Evolutionary conservation across 257 asterid species (phyloP).

Genomic region (Linderniella brevidens): DNA sequence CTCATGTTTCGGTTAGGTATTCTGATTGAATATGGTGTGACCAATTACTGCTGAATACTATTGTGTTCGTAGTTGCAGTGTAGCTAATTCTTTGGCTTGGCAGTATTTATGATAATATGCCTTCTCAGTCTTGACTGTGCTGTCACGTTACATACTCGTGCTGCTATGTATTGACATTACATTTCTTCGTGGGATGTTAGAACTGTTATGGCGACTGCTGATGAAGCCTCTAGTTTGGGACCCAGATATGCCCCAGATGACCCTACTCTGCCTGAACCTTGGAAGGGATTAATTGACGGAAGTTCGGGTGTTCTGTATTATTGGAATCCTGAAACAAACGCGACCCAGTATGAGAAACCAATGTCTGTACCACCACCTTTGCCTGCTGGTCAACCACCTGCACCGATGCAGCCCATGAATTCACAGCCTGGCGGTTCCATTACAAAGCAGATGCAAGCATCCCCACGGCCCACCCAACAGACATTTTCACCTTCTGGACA

Average conservation of each 20-base stretch:
- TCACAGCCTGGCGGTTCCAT: too few relatives aligned
- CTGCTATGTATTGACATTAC: too few relatives aligned
- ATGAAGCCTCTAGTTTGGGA: slow-evolving; percentile 48
- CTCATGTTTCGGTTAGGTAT: too few relatives aligned
- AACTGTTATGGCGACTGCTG: slow-evolving; percentile 45
- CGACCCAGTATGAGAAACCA: slow-evolving; percentile 81
- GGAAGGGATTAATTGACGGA: slow-evolving; percentile 91
- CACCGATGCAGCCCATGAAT: slow-evolving; percentile 28
- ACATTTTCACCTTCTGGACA: slow-evolving; percentile 22
- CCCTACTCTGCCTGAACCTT: slow-evolving; percentile 81
- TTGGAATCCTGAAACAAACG: slow-evolving; percentile 90
- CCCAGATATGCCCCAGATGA: slow-evolving; percentile 92
- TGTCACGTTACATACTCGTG: too few relatives aligned
- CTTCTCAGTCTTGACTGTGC: too few relatives aligned
- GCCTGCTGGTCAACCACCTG: slow-evolving; percentile 55
- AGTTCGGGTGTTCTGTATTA: slow-evolving; percentile 49
- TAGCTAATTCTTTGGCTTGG: too few relatives aligned
- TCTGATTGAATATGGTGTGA: too few relatives aligned
- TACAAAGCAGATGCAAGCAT: slow-evolving; percentile 17
- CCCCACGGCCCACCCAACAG: slow-evolving; percentile 22
- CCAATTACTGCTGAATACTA: too few relatives aligned
- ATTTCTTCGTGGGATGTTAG: background rate
- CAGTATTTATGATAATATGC: too few relatives aligned
- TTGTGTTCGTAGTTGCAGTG: too few relatives aligned
- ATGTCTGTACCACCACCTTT: slow-evolving; percentile 46